Base-by-base conservation (phyloP, 306 rosid genomes). In the Abrus precatorius region DNA sequence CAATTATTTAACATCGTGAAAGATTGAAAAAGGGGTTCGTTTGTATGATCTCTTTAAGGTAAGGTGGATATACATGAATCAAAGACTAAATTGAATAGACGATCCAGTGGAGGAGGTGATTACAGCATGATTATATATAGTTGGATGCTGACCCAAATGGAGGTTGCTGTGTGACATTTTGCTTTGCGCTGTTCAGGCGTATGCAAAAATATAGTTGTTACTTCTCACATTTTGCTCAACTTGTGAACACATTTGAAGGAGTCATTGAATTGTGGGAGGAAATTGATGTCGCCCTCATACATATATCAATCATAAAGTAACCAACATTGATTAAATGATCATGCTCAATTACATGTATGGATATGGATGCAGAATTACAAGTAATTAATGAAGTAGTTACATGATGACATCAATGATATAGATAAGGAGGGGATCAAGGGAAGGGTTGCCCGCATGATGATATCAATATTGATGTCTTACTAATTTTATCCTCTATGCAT, bases 61-160 rank as follows among this genome's bases (percentile, higher is more conserved):
- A 14, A 44, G 28, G 29, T 40, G 44, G 13, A 40, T 7, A 20
- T 20, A 20, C 20, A 36, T 40, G 10, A n/a, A 67, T 4, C 0
- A 28, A 1, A 29, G 57, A 54, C 9, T 47, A 68, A 13, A 47
- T 56, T 29, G 59, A 43, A 54, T 69, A 41, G 62, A 61, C 33
- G 49, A 50, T n/a, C 29, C 62, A 9, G 67, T 28, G 53, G 50
- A 67, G 67, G 13, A 62, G n/a, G 56, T 47, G 52, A 52, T 12
- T 44, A 76, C 59, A 10, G 5, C 60, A 56, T 79, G 63, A 81
- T 72, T 49, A 4, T 1, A 36, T 34, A 36, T 36, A 49, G 36
- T 62, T 70, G 74, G 70, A 59, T 62, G 80, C 20, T 74, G 80
- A 75, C 83, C 48, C 56, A 63, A 52, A 67, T 80, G 83, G 87